Base-by-base conservation (phyloP, 768 basidiomycete species). In the Cyclocybe aegerita region DNA sequence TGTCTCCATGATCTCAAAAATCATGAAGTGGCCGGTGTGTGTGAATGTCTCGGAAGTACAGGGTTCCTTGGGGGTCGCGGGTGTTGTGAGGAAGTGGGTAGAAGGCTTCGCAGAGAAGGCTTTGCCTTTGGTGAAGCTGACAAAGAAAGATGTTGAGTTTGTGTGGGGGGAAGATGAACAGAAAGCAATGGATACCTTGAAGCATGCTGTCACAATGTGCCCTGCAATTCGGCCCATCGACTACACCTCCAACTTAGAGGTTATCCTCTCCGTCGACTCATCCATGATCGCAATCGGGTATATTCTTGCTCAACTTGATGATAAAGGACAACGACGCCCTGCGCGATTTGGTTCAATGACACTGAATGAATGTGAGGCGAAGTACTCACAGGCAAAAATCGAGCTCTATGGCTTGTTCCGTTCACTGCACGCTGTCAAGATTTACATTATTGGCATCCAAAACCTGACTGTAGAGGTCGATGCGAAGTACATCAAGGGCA, bases 401-500 rank as follows among this genome's bases (percentile, higher is more conserved):
- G 71, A 74, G 48, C 53, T 74, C 0, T 70, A 65, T 46, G 58
- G 68, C 0, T 51, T 70, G 1, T 69, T 63, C 40, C 46, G 52
- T 0, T 58, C 58, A 0, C 59, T 71, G 1, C 49, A 53, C 1
- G 57, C 61, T 0, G 35, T 51, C 9, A 16, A 56, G 0, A 38
- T 69, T 0, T 65, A 57, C 35, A 46, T 70, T 1, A 54, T 70
- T 29, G 60, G 71, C 0, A 52, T 68, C 0, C 39, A 43, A 2
- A 57, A 60, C 11, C 53, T 65, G 2, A 42, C 53, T 1, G 56
- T 68, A 4, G 67, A 71, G 34, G 61, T 67, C 0, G 65, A 69
- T 43, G 67, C 67, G 10, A 60, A 60, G 30, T 75, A 70, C 32
- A 61, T 70, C 35, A 62, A 63, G 39, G 65, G 66, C 6, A 70